A percentile compares a stretch with the other conserved stretches of the same genome.
These are phyloP conservation scores for Paecilomyces niveus DNA, from an alignment of 2,329 filamentous ascomycete genomes.

Conservation along the genomic window DNA sequence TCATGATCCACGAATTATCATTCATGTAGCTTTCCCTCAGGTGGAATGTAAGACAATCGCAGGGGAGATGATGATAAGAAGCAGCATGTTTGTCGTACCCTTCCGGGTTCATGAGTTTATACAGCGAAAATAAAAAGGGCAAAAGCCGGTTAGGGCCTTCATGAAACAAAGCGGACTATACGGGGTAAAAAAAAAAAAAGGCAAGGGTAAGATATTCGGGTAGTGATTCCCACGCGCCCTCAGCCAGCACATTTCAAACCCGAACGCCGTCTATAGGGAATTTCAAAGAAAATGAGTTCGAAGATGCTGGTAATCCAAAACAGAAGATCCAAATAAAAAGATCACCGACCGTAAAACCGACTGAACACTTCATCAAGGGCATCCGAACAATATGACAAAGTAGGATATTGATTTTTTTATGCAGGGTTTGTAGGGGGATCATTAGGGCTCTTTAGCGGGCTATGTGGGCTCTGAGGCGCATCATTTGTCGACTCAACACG, in stretches of 20 bases:
- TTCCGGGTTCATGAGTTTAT: background rate
- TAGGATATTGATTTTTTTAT: constrained; percentile 15
- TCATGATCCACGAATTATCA: too few relatives aligned
- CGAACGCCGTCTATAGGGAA: constrained; percentile 36
- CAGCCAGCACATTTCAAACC: constrained; percentile 19
- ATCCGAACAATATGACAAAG: constrained; percentile 21
- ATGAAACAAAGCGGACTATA: constrained; percentile 6
- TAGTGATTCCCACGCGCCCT: constrained; percentile 18
- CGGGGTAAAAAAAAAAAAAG: constrained; percentile 8
- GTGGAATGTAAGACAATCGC: background rate
- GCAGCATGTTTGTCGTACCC: background rate
- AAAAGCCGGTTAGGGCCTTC: constrained; percentile 5
- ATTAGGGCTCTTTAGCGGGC: constrained; percentile 25
- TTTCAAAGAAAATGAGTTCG: constrained; percentile 16
- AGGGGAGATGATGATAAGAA: background rate
- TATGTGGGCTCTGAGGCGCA: constrained; percentile 18
- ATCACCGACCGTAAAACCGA: constrained; percentile 20
- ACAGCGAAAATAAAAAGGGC: constrained; percentile 11
- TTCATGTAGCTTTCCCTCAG: background rate
- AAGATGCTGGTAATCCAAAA: background rate
- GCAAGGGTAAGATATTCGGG: constrained; percentile 9
- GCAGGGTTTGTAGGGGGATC: constrained; percentile 25
- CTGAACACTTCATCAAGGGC: constrained; percentile 16
- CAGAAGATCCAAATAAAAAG: constrained; percentile 14
- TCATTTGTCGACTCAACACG: constrained; percentile 64